A percentile compares a stretch with the other conserved stretches of the same genome.
phyloP scores from a whole-genome alignment of 2,329 filamentous ascomycete species.

The Fusarium succisae region DNA sequence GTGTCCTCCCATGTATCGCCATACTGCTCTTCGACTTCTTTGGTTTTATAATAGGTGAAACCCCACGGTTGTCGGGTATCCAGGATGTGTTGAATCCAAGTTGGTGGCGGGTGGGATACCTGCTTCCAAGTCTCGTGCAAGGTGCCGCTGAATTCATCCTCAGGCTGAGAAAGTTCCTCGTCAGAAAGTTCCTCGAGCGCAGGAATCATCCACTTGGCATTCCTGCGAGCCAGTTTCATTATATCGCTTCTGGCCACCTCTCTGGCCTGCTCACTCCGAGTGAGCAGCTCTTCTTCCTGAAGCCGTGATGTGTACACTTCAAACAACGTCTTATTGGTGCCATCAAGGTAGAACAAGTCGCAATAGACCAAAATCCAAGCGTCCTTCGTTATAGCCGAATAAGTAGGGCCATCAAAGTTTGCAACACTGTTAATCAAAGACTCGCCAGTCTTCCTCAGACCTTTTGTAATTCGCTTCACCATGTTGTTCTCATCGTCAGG shows the following conservation, averaged over 20 bases:
- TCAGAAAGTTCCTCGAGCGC: constrained; percentile 2
- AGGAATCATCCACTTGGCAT: constrained; percentile 30
- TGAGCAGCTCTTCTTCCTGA: constrained; percentile 22
- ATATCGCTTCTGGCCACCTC: constrained; percentile 4
- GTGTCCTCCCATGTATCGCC: background rate
- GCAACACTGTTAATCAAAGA: background rate
- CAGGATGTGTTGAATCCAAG: constrained; percentile 21
- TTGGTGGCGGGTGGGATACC: constrained; percentile 23
- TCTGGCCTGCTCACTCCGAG: constrained; percentile 6
- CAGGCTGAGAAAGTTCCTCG: background rate
- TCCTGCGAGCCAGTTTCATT: constrained; percentile 15
- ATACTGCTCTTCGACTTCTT: background rate
- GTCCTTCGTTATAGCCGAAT: background rate
- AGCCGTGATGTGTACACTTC: constrained; percentile 13
- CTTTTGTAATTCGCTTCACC: background rate
- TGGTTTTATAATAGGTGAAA: background rate
- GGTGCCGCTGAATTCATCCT: background rate
- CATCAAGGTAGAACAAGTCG: constrained; percentile 16
- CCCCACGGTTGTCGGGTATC: background rate
- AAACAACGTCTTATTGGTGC: background rate
- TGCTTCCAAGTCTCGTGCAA: constrained; percentile 4
- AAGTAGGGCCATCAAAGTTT: background rate
- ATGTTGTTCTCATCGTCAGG: background rate
- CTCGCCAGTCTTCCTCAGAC: background rate
- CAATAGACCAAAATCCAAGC: constrained; percentile 28